phyloP scores from a whole-genome alignment of 164 flowering plant species.

The Vitis cinerea region DNA sequence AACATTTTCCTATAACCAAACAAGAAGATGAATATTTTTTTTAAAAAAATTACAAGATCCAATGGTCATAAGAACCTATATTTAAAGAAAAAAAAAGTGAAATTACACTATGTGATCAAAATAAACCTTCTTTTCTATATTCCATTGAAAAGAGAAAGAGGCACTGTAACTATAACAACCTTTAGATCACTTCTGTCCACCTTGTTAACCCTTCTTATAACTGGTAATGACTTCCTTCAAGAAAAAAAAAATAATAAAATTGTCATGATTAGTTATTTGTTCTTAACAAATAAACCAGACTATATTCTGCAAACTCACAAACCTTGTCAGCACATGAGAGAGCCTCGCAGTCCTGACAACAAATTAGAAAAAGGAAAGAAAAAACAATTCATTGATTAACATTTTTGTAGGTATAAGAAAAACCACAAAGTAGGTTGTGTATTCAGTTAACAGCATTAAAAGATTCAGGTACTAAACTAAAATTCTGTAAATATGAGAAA shows the following conservation, averaged over 20 bases:
- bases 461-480: not conserved
- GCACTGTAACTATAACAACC: conserved; percentile 11
- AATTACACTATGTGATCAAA: not conserved
- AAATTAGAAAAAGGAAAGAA: not conserved
- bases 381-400: not conserved
- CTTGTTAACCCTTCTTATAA: conserved; percentile 22
- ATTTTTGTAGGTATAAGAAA: too few species aligned
- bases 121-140: too few species aligned
- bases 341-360: conserved; percentile 25
- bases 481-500: not conserved
- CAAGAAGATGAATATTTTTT: not conserved
- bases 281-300: not conserved
- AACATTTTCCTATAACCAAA: conserved; percentile 25
- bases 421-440: too few species aligned
- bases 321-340: conserved; percentile 32
- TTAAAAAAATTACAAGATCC: not conserved
- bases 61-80: not conserved
- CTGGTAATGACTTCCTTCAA: conserved; percentile 49
- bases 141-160: not conserved
- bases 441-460: not conserved
- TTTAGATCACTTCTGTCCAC: conserved; percentile 15
- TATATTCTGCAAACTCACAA: conserved; percentile 2
- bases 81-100: not conserved
- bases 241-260: conserved; percentile 5
- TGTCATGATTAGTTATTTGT: not conserved